phyloP scores from a whole-genome alignment of 2,329 filamentous ascomycete genomes.

The Zarea fungicola region DNA sequence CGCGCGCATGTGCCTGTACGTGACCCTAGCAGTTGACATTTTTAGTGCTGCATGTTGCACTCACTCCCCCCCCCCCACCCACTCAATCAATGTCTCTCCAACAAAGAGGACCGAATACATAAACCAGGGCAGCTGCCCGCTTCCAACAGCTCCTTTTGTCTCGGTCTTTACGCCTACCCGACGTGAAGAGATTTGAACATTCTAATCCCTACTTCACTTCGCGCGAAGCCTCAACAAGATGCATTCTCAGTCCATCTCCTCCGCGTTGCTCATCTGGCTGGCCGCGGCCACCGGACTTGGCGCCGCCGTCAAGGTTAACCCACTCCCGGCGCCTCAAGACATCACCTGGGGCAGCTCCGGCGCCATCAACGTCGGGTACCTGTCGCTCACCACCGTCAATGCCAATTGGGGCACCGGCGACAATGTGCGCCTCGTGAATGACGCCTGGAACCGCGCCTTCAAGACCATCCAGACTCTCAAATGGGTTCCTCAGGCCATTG shows the following conservation, averaged over 20 bases:
- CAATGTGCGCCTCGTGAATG: conserved; percentile 28
- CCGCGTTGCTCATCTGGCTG: conserved; percentile 1
- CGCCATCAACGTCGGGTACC: conserved; percentile 16
- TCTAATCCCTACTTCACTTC: too few species aligned
- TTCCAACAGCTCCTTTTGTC: neutral
- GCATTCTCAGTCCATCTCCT: conserved; percentile 6
- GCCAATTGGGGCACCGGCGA: conserved; percentile 12
- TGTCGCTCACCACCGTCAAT: conserved; percentile 17
- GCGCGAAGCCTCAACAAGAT: neutral
- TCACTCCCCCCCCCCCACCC: neutral
- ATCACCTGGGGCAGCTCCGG: conserved; percentile 22
- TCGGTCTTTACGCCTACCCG: neutral
- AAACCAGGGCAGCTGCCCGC: neutral
- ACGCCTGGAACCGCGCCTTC: conserved; percentile 47
- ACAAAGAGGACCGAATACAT: neutral
- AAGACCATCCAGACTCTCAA: conserved; percentile 41
- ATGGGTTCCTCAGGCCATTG: conserved; percentile 49
- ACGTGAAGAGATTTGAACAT: too few species aligned
- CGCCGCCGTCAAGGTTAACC: conserved; percentile 22
- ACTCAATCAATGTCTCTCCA: neutral
- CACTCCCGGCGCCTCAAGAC: conserved; percentile 22
- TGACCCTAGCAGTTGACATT: neutral
- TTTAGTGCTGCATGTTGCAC: neutral
- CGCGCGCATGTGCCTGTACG: neutral
- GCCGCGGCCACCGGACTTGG: conserved; percentile 1